These are phyloP conservation scores for Mycena citricolor DNA, from an alignment of 1,284 basidiomycete species.

Conservation along the genomic window DNA sequence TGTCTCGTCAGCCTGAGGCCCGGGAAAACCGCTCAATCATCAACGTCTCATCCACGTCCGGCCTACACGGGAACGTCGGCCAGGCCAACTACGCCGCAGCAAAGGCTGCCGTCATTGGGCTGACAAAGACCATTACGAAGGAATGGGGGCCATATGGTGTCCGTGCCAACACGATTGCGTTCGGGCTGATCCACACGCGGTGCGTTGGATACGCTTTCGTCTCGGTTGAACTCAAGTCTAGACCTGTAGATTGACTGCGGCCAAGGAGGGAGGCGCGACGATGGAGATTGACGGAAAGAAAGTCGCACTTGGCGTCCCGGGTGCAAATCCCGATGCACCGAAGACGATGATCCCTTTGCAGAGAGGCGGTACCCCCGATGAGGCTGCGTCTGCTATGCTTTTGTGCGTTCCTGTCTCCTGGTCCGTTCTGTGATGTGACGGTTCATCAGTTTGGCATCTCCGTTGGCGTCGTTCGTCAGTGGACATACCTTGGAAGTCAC, in stretches of 20 bases:
- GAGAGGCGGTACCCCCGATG: conserved; percentile 74
- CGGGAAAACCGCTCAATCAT: conserved; percentile 75
- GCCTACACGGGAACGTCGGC: conserved; percentile 82
- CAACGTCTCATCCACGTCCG: conserved; percentile 76
- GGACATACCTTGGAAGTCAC: conserved; percentile 84
- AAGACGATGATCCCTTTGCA: conserved; percentile 66
- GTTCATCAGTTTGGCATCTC: conserved; percentile 61
- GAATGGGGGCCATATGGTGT: conserved; percentile 87
- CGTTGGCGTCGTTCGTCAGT: conserved; percentile 76
- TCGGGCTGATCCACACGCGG: conserved; percentile 74
- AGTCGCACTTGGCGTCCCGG: conserved; percentile 78
- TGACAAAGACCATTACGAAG: conserved; percentile 85
- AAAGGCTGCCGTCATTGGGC: conserved; percentile 73
- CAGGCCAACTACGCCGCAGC: conserved; percentile 84
- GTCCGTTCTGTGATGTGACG: conserved; percentile 14
- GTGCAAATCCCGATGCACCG: conserved; percentile 41
- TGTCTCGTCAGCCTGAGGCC: conserved; percentile 36
- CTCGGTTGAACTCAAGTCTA: conserved; percentile 1
- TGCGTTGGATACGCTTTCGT: conserved; percentile 35
- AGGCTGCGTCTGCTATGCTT: conserved; percentile 71
- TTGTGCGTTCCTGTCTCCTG: conserved; percentile 51
- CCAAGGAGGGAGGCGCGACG: conserved; percentile 74
- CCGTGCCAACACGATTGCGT: conserved; percentile 80
- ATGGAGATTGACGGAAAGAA: conserved; percentile 85
- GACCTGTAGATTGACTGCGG: conserved; percentile 53